A percentile compares a stretch with the other conserved stretches of the same genome.
Conservation (phyloP, 1,284 basidiomycete species). For the Peniophora sp. region DNA sequence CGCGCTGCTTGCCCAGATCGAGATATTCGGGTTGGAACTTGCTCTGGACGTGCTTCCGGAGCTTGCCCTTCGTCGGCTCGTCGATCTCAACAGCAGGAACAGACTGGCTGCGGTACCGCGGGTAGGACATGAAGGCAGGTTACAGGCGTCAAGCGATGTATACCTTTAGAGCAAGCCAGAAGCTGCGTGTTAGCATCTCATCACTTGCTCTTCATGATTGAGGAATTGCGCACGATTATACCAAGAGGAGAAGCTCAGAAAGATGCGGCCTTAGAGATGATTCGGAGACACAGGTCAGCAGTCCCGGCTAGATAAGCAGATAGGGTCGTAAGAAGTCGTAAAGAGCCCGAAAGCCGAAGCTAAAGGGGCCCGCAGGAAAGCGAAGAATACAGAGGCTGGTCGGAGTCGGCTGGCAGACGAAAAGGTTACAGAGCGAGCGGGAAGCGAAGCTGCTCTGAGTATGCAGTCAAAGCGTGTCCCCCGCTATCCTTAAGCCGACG, state of each 20-base stretch:
- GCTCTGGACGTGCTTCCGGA: background rate
- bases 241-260: background rate
- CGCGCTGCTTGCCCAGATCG: background rate
- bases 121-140: background rate
- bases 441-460: background rate
- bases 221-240: background rate
- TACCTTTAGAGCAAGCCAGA: background rate
- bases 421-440: background rate
- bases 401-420: background rate
- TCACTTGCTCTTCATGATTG: background rate
- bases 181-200: background rate
- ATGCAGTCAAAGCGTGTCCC: background rate
- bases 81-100: background rate
- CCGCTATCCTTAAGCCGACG: background rate
- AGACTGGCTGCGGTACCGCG: background rate
- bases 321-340: background rate
- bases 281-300: no score
- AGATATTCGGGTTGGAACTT: background rate
- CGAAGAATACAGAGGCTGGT: background rate
- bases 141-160: background rate
- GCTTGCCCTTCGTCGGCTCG: background rate
- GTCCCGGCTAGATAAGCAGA: no score
- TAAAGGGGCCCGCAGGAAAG: background rate
- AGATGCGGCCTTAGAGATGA: no score
- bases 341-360: background rate